phyloP scores from a whole-genome alignment of 2,329 filamentous ascomycete genomes.

The Phoma sp. region DNA sequence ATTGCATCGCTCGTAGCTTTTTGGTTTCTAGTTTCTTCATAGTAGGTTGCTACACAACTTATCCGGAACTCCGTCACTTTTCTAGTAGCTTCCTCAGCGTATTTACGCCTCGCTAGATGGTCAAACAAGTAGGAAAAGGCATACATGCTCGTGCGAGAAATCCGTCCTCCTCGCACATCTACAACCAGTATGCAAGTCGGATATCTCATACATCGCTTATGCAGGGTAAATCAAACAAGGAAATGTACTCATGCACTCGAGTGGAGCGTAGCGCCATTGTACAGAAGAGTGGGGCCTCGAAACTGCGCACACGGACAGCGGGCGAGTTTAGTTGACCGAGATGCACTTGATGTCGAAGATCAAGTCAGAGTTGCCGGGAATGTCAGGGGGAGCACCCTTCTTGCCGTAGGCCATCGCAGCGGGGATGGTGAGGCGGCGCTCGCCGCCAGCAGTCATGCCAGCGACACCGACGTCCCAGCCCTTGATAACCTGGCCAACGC shows the following conservation, averaged over 20 bases:
- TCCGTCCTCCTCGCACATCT: slow-evolving; percentile 51
- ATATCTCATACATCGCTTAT: slow-evolving; percentile 49
- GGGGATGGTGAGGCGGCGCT: slow-evolving; percentile 91
- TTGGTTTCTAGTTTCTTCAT: neutral
- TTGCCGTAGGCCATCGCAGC: slow-evolving; percentile 88
- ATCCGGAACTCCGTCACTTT: slow-evolving; percentile 39
- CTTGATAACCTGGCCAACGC: slow-evolving; percentile 95
- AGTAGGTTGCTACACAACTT: slow-evolving; percentile 7
- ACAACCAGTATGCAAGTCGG: slow-evolving; percentile 50
- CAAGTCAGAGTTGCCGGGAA: slow-evolving; percentile 89
- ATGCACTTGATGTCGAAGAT: slow-evolving; percentile 77
- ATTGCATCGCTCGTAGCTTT: neutral
- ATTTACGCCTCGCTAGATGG: slow-evolving; percentile 43
- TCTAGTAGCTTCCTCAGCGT: slow-evolving; percentile 48
- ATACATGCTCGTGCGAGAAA: slow-evolving; percentile 40
- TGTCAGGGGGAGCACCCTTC: slow-evolving; percentile 75
- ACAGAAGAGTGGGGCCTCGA: slow-evolving; percentile 29
- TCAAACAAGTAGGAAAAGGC: slow-evolving; percentile 24
- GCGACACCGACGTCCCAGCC: slow-evolving; percentile 95
- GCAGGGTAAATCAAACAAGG: slow-evolving; percentile 33
- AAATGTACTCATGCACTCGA: slow-evolving; percentile 32
- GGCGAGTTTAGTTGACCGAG: slow-evolving; percentile 51
- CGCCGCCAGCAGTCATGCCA: slow-evolving; percentile 92
- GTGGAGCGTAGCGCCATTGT: slow-evolving; percentile 35
- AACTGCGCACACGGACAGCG: slow-evolving; percentile 16